phyloP scores from a whole-genome alignment of 768 basidiomycete species.

The Solioccasus polychromus region DNA sequence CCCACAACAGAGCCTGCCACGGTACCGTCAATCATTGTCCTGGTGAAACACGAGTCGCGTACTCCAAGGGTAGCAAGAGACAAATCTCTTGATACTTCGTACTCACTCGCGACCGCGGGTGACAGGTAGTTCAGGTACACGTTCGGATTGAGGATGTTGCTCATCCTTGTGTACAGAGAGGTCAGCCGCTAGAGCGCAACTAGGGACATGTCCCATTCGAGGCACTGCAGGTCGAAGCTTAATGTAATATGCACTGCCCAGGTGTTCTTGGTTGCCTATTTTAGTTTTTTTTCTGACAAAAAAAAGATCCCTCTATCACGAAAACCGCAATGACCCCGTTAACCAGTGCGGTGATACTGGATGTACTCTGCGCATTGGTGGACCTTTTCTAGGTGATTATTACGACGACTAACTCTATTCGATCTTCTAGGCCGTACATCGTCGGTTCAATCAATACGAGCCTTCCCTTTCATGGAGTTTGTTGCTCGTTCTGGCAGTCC shows the following conservation, averaged over 20 bases:
- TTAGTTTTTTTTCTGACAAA: too few species aligned
- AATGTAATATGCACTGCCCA: too few species aligned
- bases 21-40: constrained; percentile 1
- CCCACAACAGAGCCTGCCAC: constrained; percentile 24
- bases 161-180: constrained; percentile 1
- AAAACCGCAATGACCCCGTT: constrained; percentile 3
- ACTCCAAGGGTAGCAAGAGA: constrained; percentile 23
- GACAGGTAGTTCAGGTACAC: constrained; percentile 28
- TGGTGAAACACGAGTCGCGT: background rate
- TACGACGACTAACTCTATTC: background rate
- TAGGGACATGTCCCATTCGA: too few species aligned
- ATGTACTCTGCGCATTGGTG: constrained; percentile 21
- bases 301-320: background rate
- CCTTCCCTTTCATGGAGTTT: constrained; percentile 15
- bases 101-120: constrained; percentile 18
- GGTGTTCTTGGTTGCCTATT: constrained; percentile 13
- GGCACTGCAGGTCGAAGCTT: too few species aligned
- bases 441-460: constrained; percentile 17
- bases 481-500: constrained; percentile 9
- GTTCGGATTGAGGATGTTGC: constrained; percentile 16
- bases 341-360: constrained; percentile 4
- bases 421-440: constrained; percentile 10
- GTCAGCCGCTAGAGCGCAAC: too few species aligned
- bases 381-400: background rate
- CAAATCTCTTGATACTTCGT: constrained; percentile 17